Conservation (phyloP, 371 early-diverging fungal species). For the Rhizopus stolonifer region DNA sequence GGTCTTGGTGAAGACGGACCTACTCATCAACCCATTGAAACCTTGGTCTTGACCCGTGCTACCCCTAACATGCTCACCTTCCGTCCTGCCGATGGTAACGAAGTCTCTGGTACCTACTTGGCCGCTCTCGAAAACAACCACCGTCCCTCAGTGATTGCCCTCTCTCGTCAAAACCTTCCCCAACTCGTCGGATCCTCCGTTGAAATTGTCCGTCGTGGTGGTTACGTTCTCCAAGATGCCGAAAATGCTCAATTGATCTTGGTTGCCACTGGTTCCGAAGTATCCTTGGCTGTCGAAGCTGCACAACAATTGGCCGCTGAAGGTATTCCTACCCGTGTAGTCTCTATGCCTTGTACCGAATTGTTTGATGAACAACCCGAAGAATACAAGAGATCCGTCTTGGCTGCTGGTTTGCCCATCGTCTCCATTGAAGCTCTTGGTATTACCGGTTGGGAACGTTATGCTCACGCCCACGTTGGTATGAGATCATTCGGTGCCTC, state of each 20-base stretch:
- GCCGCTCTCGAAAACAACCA: slow-evolving; percentile 70
- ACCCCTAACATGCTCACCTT: slow-evolving; percentile 89
- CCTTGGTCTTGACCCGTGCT: slow-evolving; percentile 92
- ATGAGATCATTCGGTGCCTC: slow-evolving; percentile 96
- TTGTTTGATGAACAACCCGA: slow-evolving; percentile 91
- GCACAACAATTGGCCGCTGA: slow-evolving; percentile 70
- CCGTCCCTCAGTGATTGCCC: slow-evolving; percentile 86
- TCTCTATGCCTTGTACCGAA: slow-evolving; percentile 96
- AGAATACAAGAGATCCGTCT: slow-evolving; percentile 85
- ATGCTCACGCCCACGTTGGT: slow-evolving; percentile 91
- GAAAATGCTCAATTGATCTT: slow-evolving; percentile 66
- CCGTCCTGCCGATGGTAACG: slow-evolving; percentile 98
- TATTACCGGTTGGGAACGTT: slow-evolving; percentile 95
- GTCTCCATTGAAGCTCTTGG: slow-evolving; percentile 94
- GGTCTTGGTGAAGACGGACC: slow-evolving; percentile 99
- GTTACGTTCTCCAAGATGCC: slow-evolving; percentile 72
- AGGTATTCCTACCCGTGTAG: slow-evolving; percentile 74
- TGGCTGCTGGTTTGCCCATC: slow-evolving; percentile 77
- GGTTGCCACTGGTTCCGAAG: slow-evolving; percentile 97
- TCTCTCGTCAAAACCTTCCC: slow-evolving; percentile 96
- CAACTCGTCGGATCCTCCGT: slow-evolving; percentile 83
- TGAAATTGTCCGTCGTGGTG: slow-evolving; percentile 79
- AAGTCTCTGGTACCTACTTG: slow-evolving; percentile 89
- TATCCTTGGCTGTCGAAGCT: slow-evolving; percentile 83
- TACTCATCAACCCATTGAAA: slow-evolving; percentile 99